Conservation (phyloP, 805 yeast genomes). For the Suhomyces canberraensis region DNA sequence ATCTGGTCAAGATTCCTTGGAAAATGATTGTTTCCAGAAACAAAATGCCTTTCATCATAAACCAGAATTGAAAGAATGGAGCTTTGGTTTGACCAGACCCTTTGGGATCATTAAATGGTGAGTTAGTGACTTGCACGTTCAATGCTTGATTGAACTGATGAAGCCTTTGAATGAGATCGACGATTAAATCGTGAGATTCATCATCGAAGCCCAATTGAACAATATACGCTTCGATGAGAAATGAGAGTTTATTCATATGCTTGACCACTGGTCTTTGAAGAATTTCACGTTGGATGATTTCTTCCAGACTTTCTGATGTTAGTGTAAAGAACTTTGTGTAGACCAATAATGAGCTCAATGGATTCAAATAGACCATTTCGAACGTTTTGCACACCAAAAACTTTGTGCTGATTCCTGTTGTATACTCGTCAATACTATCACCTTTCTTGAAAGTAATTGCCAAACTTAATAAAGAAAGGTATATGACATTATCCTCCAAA, state of each 20-base stretch:
- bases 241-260: conserved; percentile 48
- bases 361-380: conserved; percentile 19
- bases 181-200: conserved; percentile 16
- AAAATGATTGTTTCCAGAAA: conserved; percentile 50
- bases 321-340: conserved; percentile 18
- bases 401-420: conserved; percentile 14
- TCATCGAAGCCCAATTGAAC: conserved; percentile 12
- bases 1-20: conserved; percentile 45
- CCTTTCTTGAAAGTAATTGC: conserved; percentile 29
- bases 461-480: conserved; percentile 33
- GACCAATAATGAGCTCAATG: conserved; percentile 7
- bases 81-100: conserved; percentile 6
- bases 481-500: conserved; percentile 19
- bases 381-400: conserved; percentile 18
- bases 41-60: conserved; percentile 36
- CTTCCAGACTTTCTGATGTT: conserved; percentile 11
- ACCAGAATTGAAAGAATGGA: conserved; percentile 31
- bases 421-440: conserved; percentile 18
- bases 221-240: conserved; percentile 39
- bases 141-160: conserved; percentile 27
- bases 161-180: conserved; percentile 19
- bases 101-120: conserved; percentile 12
- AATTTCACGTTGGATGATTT: conserved; percentile 10
- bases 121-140: conserved; percentile 12
- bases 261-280: conserved; percentile 42